phyloP scores from a whole-genome alignment of 2,329 filamentous ascomycete genomes.

The Botrytis elliptica region DNA sequence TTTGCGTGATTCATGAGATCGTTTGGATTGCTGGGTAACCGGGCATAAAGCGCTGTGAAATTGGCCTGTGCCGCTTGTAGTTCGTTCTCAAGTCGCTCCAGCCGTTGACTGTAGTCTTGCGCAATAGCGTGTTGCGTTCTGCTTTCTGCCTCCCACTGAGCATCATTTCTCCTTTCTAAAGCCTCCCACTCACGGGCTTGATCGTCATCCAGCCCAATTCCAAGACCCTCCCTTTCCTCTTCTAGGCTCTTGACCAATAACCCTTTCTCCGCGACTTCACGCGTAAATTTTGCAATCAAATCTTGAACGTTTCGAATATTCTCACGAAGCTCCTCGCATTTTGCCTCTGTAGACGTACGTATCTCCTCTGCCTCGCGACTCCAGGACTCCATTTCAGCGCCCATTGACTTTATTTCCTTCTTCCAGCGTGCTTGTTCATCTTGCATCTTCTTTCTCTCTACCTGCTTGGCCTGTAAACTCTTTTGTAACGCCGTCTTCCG shows the following conservation, averaged over 20 bases:
- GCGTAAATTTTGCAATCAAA: conserved; percentile 56
- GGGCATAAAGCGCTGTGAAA: conserved; percentile 26
- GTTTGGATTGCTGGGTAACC: conserved; percentile 33
- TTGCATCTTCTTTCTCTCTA: conserved; percentile 66
- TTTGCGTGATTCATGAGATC: conserved; percentile 38
- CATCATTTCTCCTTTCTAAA: conserved; percentile 35
- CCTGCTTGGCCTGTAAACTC: conserved; percentile 64
- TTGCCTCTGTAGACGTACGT: conserved; percentile 51
- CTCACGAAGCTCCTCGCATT: conserved; percentile 52
- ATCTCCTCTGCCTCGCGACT: conserved; percentile 53
- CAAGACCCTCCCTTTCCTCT: conserved; percentile 63
- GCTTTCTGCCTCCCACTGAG: conserved; percentile 38
- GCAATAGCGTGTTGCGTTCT: conserved; percentile 31
- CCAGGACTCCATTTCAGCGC: conserved; percentile 53
- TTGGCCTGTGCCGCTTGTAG: conserved; percentile 29
- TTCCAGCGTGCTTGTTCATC: conserved; percentile 70
- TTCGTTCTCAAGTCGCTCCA: conserved; percentile 33
- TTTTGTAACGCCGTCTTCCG: conserved; percentile 77
- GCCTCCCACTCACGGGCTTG: conserved; percentile 36
- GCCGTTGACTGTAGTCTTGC: conserved; percentile 27
- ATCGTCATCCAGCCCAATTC: conserved; percentile 60
- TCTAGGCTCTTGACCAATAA: conserved; percentile 71
- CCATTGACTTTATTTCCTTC: conserved; percentile 60
- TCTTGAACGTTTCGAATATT: conserved; percentile 63
- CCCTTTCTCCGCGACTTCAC: conserved; percentile 71